Evolutionary conservation across 371 early-diverging fungal genomes (phyloP).

Genomic region (Apophysomyces elegans): DNA sequence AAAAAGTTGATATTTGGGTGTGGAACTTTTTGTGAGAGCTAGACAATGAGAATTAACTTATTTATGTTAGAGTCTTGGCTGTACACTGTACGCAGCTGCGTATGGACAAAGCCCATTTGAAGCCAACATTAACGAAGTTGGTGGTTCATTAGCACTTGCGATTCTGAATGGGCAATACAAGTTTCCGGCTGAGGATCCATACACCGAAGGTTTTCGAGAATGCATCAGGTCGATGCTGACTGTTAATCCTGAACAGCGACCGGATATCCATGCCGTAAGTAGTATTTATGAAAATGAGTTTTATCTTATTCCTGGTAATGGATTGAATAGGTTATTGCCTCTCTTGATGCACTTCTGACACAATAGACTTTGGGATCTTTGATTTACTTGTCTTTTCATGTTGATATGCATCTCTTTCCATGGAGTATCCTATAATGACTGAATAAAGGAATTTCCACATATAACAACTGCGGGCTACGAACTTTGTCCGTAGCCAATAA

Average conservation of each 20-base stretch:
- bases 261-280: conserved; percentile 58
- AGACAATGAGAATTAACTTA: not conserved
- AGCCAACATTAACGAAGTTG: conserved; percentile 64
- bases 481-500: too few relatives aligned
- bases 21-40: not conserved
- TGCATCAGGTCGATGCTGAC: conserved; percentile 65
- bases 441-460: too few relatives aligned
- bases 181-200: conserved; percentile 55
- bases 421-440: too few relatives aligned
- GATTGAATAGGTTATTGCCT: conserved; percentile 16
- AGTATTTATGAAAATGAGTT: not conserved
- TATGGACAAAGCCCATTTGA: conserved; percentile 77
- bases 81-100: conserved; percentile 73
- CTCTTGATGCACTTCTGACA: not conserved
- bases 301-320: not conserved
- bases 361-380: not conserved
- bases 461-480: too few relatives aligned
- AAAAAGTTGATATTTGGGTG: conserved; percentile 82
- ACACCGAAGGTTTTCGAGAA: conserved; percentile 62
- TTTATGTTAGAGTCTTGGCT: conserved; percentile 57
- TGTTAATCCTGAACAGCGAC: conserved; percentile 66
- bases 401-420: not conserved
- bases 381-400: not conserved
- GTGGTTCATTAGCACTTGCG: conserved; percentile 73
- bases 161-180: conserved; percentile 65